phyloP scores from a whole-genome alignment of 345 rosid genomes.

The Noccaea caerulescens region DNA sequence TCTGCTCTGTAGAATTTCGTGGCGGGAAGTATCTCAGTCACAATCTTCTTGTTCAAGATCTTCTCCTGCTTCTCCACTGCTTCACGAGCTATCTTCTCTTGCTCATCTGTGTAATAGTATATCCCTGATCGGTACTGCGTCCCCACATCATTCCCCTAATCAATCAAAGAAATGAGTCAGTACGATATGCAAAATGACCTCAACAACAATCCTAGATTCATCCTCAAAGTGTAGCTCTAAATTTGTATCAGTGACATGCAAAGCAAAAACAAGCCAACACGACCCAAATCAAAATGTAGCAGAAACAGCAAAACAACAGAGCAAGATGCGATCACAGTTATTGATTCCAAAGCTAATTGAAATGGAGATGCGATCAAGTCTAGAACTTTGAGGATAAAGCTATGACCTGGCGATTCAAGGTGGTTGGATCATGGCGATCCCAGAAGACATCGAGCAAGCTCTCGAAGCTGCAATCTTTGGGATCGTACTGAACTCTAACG shows the following conservation, averaged over 20 bases:
- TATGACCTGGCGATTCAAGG: constrained; percentile 82
- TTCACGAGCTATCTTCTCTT: constrained; percentile 59
- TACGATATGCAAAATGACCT: neutral
- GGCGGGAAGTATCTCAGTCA: constrained; percentile 77
- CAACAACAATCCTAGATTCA: constrained; percentile 23
- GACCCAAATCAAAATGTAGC: neutral
- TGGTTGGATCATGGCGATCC: constrained; percentile 80
- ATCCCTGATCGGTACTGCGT: constrained; percentile 88
- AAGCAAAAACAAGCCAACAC: neutral
- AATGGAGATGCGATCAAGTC: constrained; percentile 10
- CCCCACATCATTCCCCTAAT: constrained; percentile 80
- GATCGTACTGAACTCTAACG: constrained; percentile 83
- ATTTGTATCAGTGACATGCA: neutral
- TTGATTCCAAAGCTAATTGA: neutral
- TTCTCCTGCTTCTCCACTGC: constrained; percentile 68
- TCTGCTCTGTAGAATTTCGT: constrained; percentile 80
- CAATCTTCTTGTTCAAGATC: constrained; percentile 53
- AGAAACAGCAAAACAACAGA: constrained; percentile 11
- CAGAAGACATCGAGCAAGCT: constrained; percentile 73
- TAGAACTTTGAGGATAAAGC: constrained; percentile 1
- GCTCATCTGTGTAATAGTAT: constrained; percentile 65
- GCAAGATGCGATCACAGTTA: neutral
- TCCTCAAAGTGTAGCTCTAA: neutral
- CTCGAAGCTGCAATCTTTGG: constrained; percentile 55
- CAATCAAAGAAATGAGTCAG: constrained; percentile 23